Conservation (phyloP, 495 filamentous ascomycete genomes). For the Melanomma pulvis-pyrius region DNA sequence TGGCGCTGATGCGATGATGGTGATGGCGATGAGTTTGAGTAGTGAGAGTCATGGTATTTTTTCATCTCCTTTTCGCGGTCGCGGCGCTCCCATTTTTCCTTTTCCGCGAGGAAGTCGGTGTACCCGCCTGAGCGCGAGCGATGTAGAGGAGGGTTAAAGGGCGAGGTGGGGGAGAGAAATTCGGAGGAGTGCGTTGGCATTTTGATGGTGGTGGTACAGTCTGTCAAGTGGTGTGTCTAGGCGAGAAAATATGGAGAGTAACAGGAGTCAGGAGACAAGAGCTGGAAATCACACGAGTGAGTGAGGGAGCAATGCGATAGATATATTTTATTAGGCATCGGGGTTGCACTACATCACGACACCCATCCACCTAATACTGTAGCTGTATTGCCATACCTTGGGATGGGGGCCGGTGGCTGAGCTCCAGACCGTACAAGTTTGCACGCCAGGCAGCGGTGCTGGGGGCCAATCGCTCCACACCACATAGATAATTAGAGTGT, state of each 20-base stretch:
- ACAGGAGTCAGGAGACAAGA: no score
- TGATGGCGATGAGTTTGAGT: background rate
- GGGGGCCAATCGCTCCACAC: conserved; percentile 24
- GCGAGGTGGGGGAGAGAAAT: background rate
- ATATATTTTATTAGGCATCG: background rate
- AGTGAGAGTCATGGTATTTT: conserved; percentile 13
- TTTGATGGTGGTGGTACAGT: background rate
- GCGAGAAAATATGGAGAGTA: background rate
- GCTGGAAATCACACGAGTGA: background rate
- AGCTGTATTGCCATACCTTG: background rate
- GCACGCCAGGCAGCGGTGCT: conserved; percentile 17
- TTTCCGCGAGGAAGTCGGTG: conserved; percentile 13
- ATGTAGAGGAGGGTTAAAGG: background rate
- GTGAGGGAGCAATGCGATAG: background rate
- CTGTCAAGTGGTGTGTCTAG: background rate
- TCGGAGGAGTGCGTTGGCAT: background rate
- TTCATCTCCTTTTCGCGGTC: conserved; percentile 25
- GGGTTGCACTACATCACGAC: background rate
- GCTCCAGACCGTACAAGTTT: background rate
- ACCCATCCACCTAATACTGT: no score
- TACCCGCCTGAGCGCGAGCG: conserved; percentile 23
- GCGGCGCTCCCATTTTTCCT: conserved; percentile 12
- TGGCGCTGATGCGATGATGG: background rate
- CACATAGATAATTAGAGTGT: background rate
- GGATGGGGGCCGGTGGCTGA: background rate